Conservation (phyloP, 225 moss, liverwort and hornwort genomes). For the Bryoerythrophyllum caledonicum region DNA sequence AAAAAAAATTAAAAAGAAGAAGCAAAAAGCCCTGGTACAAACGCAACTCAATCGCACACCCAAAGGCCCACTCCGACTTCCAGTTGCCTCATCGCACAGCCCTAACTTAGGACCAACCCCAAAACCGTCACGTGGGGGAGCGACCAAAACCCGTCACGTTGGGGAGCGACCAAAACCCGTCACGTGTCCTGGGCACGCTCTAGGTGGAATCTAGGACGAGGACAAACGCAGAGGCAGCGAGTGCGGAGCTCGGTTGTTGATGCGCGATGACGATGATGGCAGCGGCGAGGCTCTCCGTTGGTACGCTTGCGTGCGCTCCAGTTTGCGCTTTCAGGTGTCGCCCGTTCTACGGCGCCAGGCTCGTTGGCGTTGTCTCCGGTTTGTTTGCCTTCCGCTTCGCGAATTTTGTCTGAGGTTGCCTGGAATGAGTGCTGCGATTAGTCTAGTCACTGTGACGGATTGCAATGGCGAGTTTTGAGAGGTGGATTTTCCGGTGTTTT, state of each 20-base stretch:
- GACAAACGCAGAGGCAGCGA: not conserved
- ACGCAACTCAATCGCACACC: not conserved
- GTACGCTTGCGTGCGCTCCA: slow-evolving; percentile 8
- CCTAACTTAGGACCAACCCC: too few species aligned
- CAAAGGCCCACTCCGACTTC: not conserved
- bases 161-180: not conserved
- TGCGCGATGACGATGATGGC: not conserved
- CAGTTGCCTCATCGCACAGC: slow-evolving; percentile 6
- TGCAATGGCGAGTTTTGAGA: not conserved
- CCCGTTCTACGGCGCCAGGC: slow-evolving; percentile 42
- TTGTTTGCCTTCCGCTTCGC: not conserved
- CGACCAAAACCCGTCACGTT: too few species aligned
- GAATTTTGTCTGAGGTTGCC: not conserved
- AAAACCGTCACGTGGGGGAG: too few species aligned
- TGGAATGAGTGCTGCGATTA: not conserved
- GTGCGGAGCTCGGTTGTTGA: not conserved
- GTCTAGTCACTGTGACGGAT: not conserved
- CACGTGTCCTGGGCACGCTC: not conserved
- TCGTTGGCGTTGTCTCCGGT: slow-evolving; percentile 35
- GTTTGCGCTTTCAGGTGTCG: not conserved
- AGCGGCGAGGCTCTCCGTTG: slow-evolving; percentile 15
- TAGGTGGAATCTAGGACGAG: not conserved
- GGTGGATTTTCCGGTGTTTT: not conserved
- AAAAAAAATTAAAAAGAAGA: too few species aligned
- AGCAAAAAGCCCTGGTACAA: too few species aligned